Evolutionary conservation across 345 rosid species (phyloP).

Genomic region (Eucalyptus lansdowneana): DNA sequence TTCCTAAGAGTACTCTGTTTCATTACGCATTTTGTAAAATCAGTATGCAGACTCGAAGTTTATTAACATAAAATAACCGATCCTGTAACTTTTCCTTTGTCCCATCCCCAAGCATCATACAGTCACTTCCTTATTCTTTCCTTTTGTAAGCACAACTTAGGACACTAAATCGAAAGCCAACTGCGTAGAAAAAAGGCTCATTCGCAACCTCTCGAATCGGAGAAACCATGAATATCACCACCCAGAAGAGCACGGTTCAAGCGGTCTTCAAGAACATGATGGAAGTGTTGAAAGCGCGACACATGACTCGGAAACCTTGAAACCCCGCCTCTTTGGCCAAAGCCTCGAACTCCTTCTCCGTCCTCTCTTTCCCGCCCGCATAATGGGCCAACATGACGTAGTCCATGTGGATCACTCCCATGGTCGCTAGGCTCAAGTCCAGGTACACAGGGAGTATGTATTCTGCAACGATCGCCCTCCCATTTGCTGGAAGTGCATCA

Average conservation of each 20-base stretch:
- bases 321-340: slow-evolving; percentile 70
- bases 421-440: slow-evolving; percentile 50
- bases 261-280: slow-evolving; percentile 52
- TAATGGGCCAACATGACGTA: slow-evolving; percentile 79
- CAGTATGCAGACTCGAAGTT: too few relatives aligned
- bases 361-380: slow-evolving; percentile 92
- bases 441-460: slow-evolving; percentile 63
- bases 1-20: too few relatives aligned
- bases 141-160: too few relatives aligned
- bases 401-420: slow-evolving; percentile 55
- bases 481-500: slow-evolving; percentile 51
- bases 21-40: too few relatives aligned
- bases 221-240: background rate
- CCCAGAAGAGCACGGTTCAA: background rate
- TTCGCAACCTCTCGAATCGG: too few relatives aligned
- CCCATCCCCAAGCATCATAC: too few relatives aligned
- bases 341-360: slow-evolving; percentile 58
- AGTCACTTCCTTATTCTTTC: too few relatives aligned
- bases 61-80: too few relatives aligned
- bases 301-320: slow-evolving; percentile 44
- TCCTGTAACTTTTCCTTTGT: too few relatives aligned
- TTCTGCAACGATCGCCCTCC: slow-evolving; percentile 65
- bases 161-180: too few relatives aligned
- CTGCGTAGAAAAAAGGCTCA: too few relatives aligned
- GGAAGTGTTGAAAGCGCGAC: slow-evolving; percentile 41